Evolutionary conservation across 78 protist species (phyloP).

Genomic region (Isochrysis galbana): DNA sequence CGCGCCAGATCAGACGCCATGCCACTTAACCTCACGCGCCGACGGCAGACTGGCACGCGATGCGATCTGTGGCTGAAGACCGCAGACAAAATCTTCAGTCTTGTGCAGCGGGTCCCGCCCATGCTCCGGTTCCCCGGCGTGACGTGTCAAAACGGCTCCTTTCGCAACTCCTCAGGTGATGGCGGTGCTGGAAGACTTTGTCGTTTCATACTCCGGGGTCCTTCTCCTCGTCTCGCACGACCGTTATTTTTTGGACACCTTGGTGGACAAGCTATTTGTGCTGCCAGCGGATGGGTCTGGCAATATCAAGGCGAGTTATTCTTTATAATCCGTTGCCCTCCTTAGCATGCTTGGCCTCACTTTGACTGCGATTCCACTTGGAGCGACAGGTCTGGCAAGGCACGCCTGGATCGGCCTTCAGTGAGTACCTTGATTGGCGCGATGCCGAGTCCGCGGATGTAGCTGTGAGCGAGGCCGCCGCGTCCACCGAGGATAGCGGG

Average conservation of each 20-base stretch:
- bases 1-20: no score
- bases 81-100: not conserved
- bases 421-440: not conserved
- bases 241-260: slow-evolving; percentile 8
- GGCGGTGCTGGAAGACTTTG: not conserved
- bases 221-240: slow-evolving; percentile 46
- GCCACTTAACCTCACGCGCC: no score
- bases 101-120: not conserved
- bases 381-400: no score
- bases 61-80: no score
- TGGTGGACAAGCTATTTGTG: not conserved
- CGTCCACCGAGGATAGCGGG: not conserved
- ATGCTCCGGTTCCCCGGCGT: not conserved
- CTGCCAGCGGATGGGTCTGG: not conserved
- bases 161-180: not conserved
- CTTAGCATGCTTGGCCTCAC: no score
- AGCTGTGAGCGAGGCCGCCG: not conserved
- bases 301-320: not conserved
- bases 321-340: no score
- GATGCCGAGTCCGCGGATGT: not conserved
- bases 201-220: slow-evolving; percentile 12
- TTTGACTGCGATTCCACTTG: no score
- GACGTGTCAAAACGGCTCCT: no score
- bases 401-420: no score
- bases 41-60: no score